Percentiles rank a stretch among this genome's conserved stretches.
phyloP scores from a whole-genome alignment of 169 alveolate species.

The Plasmodium cynomolgi region DNA sequence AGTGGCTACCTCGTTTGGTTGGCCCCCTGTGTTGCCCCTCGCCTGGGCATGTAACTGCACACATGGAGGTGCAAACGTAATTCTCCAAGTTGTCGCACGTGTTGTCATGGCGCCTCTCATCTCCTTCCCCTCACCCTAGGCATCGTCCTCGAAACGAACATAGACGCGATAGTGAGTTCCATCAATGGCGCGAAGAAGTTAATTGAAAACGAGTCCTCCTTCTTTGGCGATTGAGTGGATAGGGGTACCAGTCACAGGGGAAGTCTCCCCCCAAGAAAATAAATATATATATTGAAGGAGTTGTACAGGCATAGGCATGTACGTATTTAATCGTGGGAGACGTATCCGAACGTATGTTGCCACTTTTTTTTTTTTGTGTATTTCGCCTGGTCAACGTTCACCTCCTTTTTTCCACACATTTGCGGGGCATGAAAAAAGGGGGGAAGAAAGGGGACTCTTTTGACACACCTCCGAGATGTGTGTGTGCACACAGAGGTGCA shows the following conservation, averaged over 20 bases:
- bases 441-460: not conserved
- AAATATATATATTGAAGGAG: not conserved
- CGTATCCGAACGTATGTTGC: not conserved
- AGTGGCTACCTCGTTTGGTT: not conserved
- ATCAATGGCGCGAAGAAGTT: conserved; percentile 66
- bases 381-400: not conserved
- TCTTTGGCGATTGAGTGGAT: conserved; percentile 40
- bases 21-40: not conserved
- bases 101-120: not conserved
- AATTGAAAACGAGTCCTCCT: conserved; percentile 66
- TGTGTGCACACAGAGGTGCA: not conserved
- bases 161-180: conserved; percentile 56
- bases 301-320: not conserved
- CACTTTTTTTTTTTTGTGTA: not conserved
- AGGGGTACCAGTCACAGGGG: not conserved
- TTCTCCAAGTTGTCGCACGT: not conserved
- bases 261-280: not conserved
- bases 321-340: not conserved
- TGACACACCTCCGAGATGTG: not conserved
- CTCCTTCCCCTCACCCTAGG: conserved; percentile 3
- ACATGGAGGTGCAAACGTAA: not conserved
- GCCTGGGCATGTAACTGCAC: not conserved
- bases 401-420: not conserved
- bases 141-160: conserved; percentile 63
- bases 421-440: not conserved